Conservation (phyloP, 2,329 filamentous ascomycete genomes). For the Stagonosporopsis tanaceti region DNA sequence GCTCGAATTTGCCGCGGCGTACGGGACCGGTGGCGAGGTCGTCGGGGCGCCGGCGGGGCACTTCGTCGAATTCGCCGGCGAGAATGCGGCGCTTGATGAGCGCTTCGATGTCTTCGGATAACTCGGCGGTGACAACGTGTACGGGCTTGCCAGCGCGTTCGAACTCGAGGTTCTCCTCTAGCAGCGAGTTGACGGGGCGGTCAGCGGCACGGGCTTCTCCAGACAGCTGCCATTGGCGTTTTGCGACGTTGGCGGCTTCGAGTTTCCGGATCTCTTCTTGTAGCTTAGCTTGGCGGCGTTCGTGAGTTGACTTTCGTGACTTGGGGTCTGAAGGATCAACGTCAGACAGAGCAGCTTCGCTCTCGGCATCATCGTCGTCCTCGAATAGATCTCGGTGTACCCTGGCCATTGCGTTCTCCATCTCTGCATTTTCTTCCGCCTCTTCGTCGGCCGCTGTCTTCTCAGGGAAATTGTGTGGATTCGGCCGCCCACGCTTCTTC, state of each 20-base stretch:
- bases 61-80: slow-evolving; percentile 89
- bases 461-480: slow-evolving; percentile 59
- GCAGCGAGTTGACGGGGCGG: slow-evolving; percentile 86
- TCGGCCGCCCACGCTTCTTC: slow-evolving; percentile 61
- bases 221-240: slow-evolving; percentile 87
- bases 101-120: slow-evolving; percentile 89
- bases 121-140: slow-evolving; percentile 89
- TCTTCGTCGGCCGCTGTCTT: slow-evolving; percentile 30
- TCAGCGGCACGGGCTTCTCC: slow-evolving; percentile 87
- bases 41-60: slow-evolving; percentile 81
- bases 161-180: slow-evolving; percentile 95
- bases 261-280: slow-evolving; percentile 90
- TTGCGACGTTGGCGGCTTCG: slow-evolving; percentile 86
- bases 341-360: slow-evolving; percentile 65
- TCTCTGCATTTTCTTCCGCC: slow-evolving; percentile 62
- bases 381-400: slow-evolving; percentile 92
- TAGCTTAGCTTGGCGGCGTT: slow-evolving; percentile 84
- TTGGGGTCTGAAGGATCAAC: slow-evolving; percentile 72
- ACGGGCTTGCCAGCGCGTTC: slow-evolving; percentile 95
- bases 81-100: slow-evolving; percentile 94
- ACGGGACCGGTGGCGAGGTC: slow-evolving; percentile 68
- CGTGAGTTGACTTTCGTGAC: slow-evolving; percentile 82
- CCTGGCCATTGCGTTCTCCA: slow-evolving; percentile 84
- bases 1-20: slow-evolving; percentile 76
- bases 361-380: slow-evolving; percentile 67